Evolutionary conservation across 208 protist species (phyloP).

Genomic region (Leishmania braziliensis): DNA sequence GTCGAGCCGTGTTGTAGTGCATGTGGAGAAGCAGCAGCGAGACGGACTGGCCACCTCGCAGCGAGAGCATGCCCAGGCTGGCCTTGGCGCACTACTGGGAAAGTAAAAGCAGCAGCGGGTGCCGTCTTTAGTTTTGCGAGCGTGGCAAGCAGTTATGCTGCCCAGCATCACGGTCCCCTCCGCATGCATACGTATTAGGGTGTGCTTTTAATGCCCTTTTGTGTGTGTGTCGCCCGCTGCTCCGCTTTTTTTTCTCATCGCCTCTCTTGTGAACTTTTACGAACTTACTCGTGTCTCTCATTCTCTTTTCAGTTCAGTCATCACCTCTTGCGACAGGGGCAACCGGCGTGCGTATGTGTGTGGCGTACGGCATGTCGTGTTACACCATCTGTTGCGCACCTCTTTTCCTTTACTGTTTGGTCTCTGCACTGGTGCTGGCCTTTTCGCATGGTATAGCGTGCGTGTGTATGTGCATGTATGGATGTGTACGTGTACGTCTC

Average conservation of each 20-base stretch:
- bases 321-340: background rate
- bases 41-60: background rate
- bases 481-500: background rate
- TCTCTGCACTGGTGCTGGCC: too few species aligned
- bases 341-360: background rate
- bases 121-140: too few species aligned
- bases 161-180: too few species aligned
- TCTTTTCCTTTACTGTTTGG: too few species aligned
- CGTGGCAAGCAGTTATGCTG: too few species aligned
- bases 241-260: background rate
- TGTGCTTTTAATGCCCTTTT: too few species aligned
- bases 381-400: too few species aligned
- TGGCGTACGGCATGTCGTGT: too few species aligned
- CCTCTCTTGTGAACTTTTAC: background rate
- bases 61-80: slow-evolving; percentile 1
- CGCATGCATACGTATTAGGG: too few species aligned
- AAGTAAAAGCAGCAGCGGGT: too few species aligned
- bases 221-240: too few species aligned
- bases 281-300: background rate
- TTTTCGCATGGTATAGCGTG: background rate
- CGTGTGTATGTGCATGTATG: background rate
- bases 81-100: slow-evolving; percentile 21
- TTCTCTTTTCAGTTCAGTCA: background rate
- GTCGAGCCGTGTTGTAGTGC: slow-evolving; percentile 56
- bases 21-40: slow-evolving; percentile 5